Evolutionary conservation across 225 moss, liverwort and hornwort species (phyloP).

Genomic region (Neckera pumila): DNA sequence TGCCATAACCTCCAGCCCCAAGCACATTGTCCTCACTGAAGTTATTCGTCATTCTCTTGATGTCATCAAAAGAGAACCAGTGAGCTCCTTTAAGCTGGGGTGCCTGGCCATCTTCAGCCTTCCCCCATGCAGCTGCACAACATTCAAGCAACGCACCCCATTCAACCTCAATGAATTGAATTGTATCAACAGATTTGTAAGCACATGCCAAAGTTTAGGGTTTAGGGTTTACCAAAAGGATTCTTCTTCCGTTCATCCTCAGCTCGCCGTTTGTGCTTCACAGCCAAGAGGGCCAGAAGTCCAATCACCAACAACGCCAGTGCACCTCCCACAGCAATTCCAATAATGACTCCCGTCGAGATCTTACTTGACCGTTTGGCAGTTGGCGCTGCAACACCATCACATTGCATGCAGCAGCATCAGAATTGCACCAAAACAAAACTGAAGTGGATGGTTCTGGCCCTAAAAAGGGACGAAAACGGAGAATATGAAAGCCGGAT

Average conservation of each 20-base stretch:
- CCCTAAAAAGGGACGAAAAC: no score
- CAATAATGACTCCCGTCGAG: slow-evolving; percentile 24
- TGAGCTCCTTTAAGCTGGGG: slow-evolving; percentile 75
- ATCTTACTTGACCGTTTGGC: not conserved
- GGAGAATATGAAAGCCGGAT: not conserved
- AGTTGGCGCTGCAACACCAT: not conserved
- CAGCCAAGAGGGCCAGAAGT: slow-evolving; percentile 20
- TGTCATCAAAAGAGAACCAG: slow-evolving; percentile 58
- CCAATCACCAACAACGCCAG: slow-evolving; percentile 1
- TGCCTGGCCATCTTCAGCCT: slow-evolving; percentile 42
- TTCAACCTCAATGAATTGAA: not conserved
- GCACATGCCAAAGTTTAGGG: not conserved
- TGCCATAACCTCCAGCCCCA: slow-evolving; percentile 78
- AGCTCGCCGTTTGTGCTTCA: slow-evolving; percentile 59
- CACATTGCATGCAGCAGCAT: not conserved
- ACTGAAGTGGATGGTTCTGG: not conserved
- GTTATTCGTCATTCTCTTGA: slow-evolving; percentile 57
- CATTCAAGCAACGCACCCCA: not conserved
- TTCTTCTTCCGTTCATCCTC: slow-evolving; percentile 49
- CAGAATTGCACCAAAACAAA: not conserved
- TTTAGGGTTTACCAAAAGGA: slow-evolving; percentile 49
- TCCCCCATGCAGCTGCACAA: slow-evolving; percentile 47
- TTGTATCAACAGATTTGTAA: not conserved
- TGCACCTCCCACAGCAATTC: slow-evolving; percentile 42
- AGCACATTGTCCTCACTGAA: slow-evolving; percentile 45